Evolutionary conservation across 257 asterid species (phyloP), one percentile per base, ranked within the genome.

Genomic region (Solanum etuberosum): DNA sequence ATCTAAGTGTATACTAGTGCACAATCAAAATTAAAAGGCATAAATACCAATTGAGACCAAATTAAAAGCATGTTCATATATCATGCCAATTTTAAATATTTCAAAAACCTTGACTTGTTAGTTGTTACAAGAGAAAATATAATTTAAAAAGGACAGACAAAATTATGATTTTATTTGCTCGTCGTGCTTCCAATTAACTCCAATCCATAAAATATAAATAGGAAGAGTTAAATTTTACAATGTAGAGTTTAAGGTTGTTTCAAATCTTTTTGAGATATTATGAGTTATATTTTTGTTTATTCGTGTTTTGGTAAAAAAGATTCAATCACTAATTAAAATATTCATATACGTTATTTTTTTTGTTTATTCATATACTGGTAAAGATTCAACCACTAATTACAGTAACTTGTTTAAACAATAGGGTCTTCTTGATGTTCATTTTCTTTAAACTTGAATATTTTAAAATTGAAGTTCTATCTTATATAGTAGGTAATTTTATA

Each of bases 31-130:
- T 20, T 57, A 0, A 20, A 57, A 57, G 3, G 20, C 1, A 51
- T 21, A 23, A 4, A 23, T 23, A 9, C 9, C 0, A 21, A 21
- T 9, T 8, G 0, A 21, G 13, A 59, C 1, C 1, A 20, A 61
- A 23, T 23, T 59, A 59, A 59, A 21, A 59, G 25, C 5, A 59
- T 14, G 2, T 23, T 59, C 3, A 59, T 10, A 10, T 20, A 57
- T 8, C 8, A 21, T 10, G 31, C 13, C 5, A 61, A 4, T n/a
- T 61, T 10, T 61, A n/a, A 4, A 61, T 61, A 38, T 38, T 76
- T 8, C 34, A 2, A 76, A 77, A 27, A 32, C 15, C 15, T 77
- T 42, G 61, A 25, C 38, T 77, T 46, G 40, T 29, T 80, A 25
- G 25, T 77, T 46, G 40, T 29, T 80, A 27, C 9, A 42, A 13